Evolutionary conservation across 1,139 yeast species (phyloP).

Genomic region (Cylindricascospora bacillispora): DNA sequence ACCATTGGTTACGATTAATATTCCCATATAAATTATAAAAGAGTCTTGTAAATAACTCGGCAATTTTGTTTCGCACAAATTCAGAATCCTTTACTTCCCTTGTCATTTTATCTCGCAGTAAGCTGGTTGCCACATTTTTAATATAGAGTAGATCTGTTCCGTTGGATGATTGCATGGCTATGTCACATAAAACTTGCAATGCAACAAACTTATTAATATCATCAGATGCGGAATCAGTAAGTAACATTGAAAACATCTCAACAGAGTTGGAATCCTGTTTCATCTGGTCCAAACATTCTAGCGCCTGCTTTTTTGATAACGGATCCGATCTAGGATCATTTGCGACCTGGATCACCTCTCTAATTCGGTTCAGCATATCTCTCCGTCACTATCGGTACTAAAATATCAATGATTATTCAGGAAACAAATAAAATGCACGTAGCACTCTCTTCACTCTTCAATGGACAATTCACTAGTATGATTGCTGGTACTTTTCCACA

Average conservation of each 20-base stretch:
- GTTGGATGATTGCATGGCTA: slow-evolving; percentile 20
- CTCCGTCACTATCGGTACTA: too few species aligned
- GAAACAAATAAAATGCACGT: too few species aligned
- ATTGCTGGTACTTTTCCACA: too few species aligned
- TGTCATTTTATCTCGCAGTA: slow-evolving; percentile 27
- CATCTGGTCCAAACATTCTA: slow-evolving; percentile 62
- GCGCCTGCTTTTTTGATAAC: slow-evolving; percentile 66
- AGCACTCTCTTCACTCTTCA: too few species aligned
- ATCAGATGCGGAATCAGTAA: slow-evolving; percentile 32
- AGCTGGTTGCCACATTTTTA: slow-evolving; percentile 33
- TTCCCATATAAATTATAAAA: slow-evolving; percentile 52
- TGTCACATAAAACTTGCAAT: slow-evolving; percentile 65
- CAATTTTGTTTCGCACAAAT: slow-evolving; percentile 65
- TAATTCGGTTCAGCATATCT: slow-evolving; percentile 71
- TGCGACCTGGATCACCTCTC: slow-evolving; percentile 87
- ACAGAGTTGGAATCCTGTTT: slow-evolving; percentile 72
- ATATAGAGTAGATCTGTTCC: slow-evolving; percentile 18
- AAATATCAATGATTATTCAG: too few species aligned
- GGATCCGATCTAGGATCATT: slow-evolving; percentile 65
- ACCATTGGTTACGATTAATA: slow-evolving; percentile 39
- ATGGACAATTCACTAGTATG: too few species aligned
- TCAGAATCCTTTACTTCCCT: slow-evolving; percentile 36
- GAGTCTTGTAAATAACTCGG: slow-evolving; percentile 58
- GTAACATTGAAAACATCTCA: slow-evolving; percentile 57
- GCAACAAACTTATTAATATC: slow-evolving; percentile 62